A percentile compares a stretch with the other conserved stretches of the same genome.
Evolutionary conservation across 2,329 filamentous ascomycete species (phyloP).

Genomic region (Curvularia verruculosa): DNA sequence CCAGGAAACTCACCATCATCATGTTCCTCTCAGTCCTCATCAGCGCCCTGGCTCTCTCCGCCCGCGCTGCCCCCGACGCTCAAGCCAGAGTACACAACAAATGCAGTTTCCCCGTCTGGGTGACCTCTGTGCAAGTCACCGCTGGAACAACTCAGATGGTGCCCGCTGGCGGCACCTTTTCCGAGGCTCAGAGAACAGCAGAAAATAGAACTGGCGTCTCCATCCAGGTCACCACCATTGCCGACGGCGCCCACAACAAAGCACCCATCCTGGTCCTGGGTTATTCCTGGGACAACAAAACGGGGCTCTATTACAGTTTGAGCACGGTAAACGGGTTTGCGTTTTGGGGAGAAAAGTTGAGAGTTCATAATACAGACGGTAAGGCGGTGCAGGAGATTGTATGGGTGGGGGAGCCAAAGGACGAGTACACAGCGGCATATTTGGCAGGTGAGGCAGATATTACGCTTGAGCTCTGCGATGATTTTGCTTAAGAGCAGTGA

Average conservation of each 20-base stretch:
- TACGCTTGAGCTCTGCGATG: conserved; percentile 24
- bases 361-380: conserved; percentile 15
- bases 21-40: conserved; percentile 30
- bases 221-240: conserved; percentile 29
- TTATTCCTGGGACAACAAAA: conserved; percentile 27
- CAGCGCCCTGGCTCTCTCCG: conserved; percentile 20
- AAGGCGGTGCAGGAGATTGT: conserved; percentile 17
- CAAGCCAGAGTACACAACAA: conserved; percentile 32
- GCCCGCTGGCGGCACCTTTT: conserved; percentile 7
- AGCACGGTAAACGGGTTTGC: conserved; percentile 27
- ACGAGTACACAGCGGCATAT: conserved; percentile 15
- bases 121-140: conserved; percentile 25
- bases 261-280: conserved; percentile 29
- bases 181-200: conserved; percentile 24
- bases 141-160: conserved; percentile 10
- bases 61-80: conserved; percentile 21
- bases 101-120: conserved; percentile 31
- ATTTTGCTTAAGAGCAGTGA: no score
- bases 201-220: conserved; percentile 24
- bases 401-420: conserved; percentile 26
- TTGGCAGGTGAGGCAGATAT: conserved; percentile 23
- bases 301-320: conserved; percentile 34
- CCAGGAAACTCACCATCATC: not conserved
- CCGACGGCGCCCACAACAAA: conserved; percentile 19
- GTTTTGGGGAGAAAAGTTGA: conserved; percentile 27